Conservation (phyloP, 371 early-diverging fungal species). For the Mucor racemosus region DNA sequence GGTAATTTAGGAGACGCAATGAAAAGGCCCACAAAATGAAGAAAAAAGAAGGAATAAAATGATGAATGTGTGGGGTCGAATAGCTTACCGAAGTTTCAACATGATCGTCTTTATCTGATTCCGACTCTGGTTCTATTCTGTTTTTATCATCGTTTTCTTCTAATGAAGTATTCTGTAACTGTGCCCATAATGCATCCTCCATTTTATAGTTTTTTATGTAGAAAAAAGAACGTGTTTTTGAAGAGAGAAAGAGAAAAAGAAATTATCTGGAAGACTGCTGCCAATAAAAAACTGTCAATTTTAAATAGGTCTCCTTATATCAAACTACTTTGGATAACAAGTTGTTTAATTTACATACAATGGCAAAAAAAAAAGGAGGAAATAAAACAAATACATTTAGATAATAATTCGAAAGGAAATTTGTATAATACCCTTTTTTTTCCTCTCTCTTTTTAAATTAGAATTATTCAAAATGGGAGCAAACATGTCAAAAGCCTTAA, state of each 20-base stretch:
- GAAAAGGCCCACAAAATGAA: background rate
- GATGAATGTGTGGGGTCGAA: background rate
- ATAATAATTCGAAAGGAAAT: background rate
- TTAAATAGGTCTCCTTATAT: background rate
- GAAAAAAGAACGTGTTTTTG: slow-evolving; percentile 1
- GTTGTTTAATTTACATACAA: slow-evolving; percentile 1
- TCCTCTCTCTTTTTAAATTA: background rate
- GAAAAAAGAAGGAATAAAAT: background rate
- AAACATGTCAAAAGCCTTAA: slow-evolving; percentile 59
- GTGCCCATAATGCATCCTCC: slow-evolving; percentile 46
- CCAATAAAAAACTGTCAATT: slow-evolving; percentile 7
- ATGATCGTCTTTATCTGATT: slow-evolving; percentile 16
- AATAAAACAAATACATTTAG: background rate
- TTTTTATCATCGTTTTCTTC: slow-evolving; percentile 27
- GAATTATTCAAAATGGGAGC: slow-evolving; percentile 53
- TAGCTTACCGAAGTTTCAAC: slow-evolving; percentile 2
- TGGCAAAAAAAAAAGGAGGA: slow-evolving; percentile 9
- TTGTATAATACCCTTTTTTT: slow-evolving; percentile 1
- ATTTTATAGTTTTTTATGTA: slow-evolving; percentile 18
- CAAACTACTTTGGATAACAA: background rate
- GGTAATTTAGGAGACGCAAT: slow-evolving; percentile 5
- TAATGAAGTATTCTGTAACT: slow-evolving; percentile 31
- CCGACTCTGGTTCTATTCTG: slow-evolving; percentile 28
- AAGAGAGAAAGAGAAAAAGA: slow-evolving; percentile 5
- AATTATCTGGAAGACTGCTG: slow-evolving; percentile 2